Base-by-base conservation (phyloP, 1,139 yeast genomes). In the Kluyveromyces marxianus region DNA sequence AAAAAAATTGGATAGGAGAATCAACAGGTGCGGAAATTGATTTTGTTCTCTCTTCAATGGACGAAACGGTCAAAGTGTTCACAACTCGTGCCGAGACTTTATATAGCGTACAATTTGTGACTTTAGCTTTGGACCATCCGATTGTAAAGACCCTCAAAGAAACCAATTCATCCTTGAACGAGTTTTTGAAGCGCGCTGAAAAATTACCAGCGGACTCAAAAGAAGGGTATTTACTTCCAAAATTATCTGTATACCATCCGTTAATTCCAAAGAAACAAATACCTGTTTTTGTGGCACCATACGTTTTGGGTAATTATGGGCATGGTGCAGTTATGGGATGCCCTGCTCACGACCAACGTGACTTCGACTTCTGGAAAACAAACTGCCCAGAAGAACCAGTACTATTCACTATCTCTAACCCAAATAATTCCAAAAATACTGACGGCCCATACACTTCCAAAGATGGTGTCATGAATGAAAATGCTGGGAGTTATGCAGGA, bases 271-370 rank as follows among this genome's bases (percentile, higher is more conserved):
- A 50, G 0, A 54, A 50, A 29, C 69, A 74, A 44, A 53, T 90
- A 4, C 97, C 97, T 0, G 79, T 92, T 0, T 92, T 77, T 68
- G 90, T 76, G 2, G 96, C 97, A 0, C 96, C 97, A 0, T 92
- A 89, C 64, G 97, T 92, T 0, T 64, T 90, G 35, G 80, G 85
- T 4, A 70, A 76, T 4, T 90, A 90, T 60, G 97, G 97, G 0
- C 77, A 77, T 51, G 96, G 96, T 39, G 95, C 96, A 1, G 97
- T 92, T 0, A 90, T 92, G 97, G 98, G 98, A 1, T 87, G 95
- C 57, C 98, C 98, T 2, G 96, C 84, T 0, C 97, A 90, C 63
- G 97, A 92, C 61, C 70, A 71, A 39, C 74, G 97, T 50, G 98
- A 92, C 60, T 77, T 62, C 56, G 86, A 72, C 3, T 90, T 92